phyloP scores from a whole-genome alignment of 2,329 filamentous ascomycete species.

The Triangularia verruculosa region DNA sequence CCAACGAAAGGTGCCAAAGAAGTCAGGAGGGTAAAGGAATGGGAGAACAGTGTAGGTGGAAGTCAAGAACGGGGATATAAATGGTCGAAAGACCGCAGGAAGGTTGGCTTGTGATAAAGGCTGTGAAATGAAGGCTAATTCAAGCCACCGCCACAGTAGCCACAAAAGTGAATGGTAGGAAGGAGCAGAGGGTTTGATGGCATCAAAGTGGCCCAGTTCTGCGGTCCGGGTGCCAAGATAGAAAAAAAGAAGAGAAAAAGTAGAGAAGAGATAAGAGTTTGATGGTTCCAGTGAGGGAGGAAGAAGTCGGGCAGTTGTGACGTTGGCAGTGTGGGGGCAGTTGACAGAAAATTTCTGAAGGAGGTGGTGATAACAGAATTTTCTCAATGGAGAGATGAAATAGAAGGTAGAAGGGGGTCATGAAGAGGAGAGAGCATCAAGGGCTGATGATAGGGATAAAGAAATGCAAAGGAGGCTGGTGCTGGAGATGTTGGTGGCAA shows the following conservation, averaged over 20 bases:
- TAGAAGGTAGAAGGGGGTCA: background rate
- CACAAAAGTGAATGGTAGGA: background rate
- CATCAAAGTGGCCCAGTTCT: background rate
- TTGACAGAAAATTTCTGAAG: background rate
- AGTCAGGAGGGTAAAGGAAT: background rate
- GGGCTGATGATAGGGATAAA: background rate
- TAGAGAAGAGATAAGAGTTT: background rate
- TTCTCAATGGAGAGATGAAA: background rate
- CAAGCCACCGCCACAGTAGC: background rate
- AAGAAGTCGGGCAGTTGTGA: too few relatives aligned
- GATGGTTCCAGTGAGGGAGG: too few relatives aligned
- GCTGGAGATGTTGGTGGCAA: background rate
- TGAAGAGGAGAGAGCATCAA: background rate
- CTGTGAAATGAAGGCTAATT: background rate
- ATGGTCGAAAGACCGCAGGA: background rate
- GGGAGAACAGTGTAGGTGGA: background rate
- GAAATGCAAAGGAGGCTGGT: background rate
- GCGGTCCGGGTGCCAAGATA: background rate
- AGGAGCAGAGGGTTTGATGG: background rate
- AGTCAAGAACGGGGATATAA: background rate
- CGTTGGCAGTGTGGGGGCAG: too few relatives aligned
- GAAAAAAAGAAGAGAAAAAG: background rate
- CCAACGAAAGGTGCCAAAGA: background rate
- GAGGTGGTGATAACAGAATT: background rate
- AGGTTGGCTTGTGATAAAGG: background rate